Percentiles rank a stretch among this genome's conserved stretches.
Conservation (phyloP, 2,329 filamentous ascomycete species). For the Fusarium paranaense region DNA sequence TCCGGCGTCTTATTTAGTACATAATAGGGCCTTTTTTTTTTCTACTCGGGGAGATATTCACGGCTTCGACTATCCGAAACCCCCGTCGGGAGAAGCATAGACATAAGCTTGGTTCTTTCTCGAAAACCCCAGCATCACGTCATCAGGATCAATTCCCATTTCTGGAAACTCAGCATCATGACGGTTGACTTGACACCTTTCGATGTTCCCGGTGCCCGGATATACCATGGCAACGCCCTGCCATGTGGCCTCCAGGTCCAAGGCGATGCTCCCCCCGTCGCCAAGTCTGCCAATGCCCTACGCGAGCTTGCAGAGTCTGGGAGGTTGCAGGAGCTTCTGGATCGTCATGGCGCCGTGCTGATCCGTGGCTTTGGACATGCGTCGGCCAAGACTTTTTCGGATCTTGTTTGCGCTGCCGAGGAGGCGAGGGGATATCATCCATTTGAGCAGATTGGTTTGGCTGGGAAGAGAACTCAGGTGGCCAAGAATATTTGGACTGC, state of each 20-base stretch:
- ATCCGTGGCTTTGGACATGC: constrained; percentile 19
- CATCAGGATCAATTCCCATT: not conserved
- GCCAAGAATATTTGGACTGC: constrained; percentile 24
- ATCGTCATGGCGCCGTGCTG: constrained; percentile 16
- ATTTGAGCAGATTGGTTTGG: constrained; percentile 25
- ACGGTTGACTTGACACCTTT: constrained; percentile 8
- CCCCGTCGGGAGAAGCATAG: not conserved
- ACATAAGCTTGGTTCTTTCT: not conserved
- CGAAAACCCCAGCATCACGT: not conserved
- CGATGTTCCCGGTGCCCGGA: constrained; percentile 16
- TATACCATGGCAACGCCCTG: constrained; percentile 15
- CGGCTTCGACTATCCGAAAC: not conserved
- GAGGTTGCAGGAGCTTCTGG: constrained; percentile 9
- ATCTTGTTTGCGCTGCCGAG: constrained; percentile 12
- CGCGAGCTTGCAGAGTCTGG: constrained; percentile 10
- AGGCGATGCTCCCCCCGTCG: not conserved
- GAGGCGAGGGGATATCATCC: constrained; percentile 17
- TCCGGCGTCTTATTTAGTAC: not conserved
- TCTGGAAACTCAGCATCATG: not conserved
- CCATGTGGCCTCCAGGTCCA: constrained; percentile 11
- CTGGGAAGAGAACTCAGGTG: constrained; percentile 16
- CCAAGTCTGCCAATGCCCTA: not conserved
- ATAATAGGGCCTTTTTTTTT: not conserved
- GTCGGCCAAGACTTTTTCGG: constrained; percentile 24
- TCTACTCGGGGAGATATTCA: not conserved